These are phyloP conservation scores for Fonsecaea pugnacius DNA, from an alignment of 2,329 filamentous ascomycete species.

Conservation along the genomic window DNA sequence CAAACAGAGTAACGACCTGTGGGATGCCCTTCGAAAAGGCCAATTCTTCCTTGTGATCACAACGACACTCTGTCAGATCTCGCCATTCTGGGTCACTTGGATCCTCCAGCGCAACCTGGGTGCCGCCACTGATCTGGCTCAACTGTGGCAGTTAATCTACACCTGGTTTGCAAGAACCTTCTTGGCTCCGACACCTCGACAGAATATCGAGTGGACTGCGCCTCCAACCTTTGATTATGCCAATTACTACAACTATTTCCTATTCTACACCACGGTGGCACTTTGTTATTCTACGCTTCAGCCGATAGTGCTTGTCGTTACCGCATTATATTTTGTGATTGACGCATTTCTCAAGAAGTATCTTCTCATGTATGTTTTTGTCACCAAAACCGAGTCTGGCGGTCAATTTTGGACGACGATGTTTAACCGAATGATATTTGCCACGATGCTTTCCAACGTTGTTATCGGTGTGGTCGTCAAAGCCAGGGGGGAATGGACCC, in stretches of 20 bases:
- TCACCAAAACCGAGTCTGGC: constrained; percentile 95
- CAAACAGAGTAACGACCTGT: constrained; percentile 62
- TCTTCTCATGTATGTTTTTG: constrained; percentile 87
- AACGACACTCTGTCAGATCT: constrained; percentile 76
- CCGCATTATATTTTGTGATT: constrained; percentile 84
- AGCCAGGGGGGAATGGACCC: constrained; percentile 67
- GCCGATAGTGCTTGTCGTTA: constrained; percentile 82
- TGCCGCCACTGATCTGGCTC: constrained; percentile 89
- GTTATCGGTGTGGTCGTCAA: constrained; percentile 77
- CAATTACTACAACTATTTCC: constrained; percentile 96
- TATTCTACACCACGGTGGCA: constrained; percentile 90
- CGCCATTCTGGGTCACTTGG: constrained; percentile 93
- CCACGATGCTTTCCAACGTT: constrained; percentile 74
- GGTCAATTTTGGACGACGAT: constrained; percentile 89
- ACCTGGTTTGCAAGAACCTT: constrained; percentile 85
- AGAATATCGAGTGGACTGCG: constrained; percentile 89
- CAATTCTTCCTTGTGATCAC: constrained; percentile 69
- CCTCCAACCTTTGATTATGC: constrained; percentile 94
- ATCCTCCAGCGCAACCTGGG: constrained; percentile 90
- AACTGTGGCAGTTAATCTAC: constrained; percentile 81
- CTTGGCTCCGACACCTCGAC: constrained; percentile 81
- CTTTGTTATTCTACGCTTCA: constrained; percentile 84
- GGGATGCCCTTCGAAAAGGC: constrained; percentile 69
- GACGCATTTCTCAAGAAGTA: constrained; percentile 96
- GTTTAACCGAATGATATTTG: constrained; percentile 91